Evolutionary conservation across 306 rosid species (phyloP), one percentile per base, ranked within the genome.

Genomic region (Cucurbita moschata): DNA sequence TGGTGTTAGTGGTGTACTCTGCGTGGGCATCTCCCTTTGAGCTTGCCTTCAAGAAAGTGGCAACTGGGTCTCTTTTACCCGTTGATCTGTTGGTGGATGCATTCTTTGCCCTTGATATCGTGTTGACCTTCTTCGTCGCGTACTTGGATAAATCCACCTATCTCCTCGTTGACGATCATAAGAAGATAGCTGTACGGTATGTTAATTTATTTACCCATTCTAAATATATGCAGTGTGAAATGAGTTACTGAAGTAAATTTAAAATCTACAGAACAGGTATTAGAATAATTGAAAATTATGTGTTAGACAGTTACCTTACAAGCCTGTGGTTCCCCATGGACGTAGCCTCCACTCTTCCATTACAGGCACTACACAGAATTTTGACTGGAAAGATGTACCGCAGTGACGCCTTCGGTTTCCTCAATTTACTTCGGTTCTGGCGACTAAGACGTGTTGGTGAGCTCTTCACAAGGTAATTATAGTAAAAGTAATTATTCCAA

Each of bases 21-120:
- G 96, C 98, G 53, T 90, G 98, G 97, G 89, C 88, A 26, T 90
- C 96, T 55, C 96, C 94, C 12, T 93, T 93, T 72, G 92, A 90
- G 75, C 63, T 93, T 70, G 98, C 97, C 59, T 93, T 93, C 82
- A 77, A 56, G 77, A 78, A 75, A 77, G 77, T 79, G 62, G 84
- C 88, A 23, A 79, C 81, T 4, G 82, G 86, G 46, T 66, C 86
- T 4, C 75, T 90, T 60, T 44, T 85, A 79, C 78, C 85, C 19
- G 75, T 89, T 53, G 97, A 93, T 79, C 81, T 90, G 60, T 72
- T 79, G 40, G 87, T 90, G 3, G 89, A 93, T 79, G 89, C 83
- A 39, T 88, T 93, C 82, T 93, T 90, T 58, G 94, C 86, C 52
- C 6, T 82, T 66, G 98, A 90, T 76, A 90, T 93, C 43, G 1